phyloP scores from a whole-genome alignment of 176 grass and related monocot species.

The Avena insularis region DNA sequence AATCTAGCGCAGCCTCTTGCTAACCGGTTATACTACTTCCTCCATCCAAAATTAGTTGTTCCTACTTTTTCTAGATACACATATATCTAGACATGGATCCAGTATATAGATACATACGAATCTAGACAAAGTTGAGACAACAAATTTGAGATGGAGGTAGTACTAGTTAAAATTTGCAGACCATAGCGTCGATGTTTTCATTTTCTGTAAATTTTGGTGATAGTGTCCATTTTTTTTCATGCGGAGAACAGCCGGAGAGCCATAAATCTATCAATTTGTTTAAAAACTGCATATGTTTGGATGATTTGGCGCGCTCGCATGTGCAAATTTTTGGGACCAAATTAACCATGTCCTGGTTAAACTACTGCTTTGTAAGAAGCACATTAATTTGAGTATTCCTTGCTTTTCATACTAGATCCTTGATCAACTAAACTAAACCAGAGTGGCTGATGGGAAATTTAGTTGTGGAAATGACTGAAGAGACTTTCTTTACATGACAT shows the following conservation, averaged over 20 bases:
- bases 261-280: not conserved
- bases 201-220: not conserved
- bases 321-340: not conserved
- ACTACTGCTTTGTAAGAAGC: not conserved
- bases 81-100: too few relatives aligned
- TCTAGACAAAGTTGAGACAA: too few relatives aligned
- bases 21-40: not conserved
- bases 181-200: not conserved
- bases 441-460: too few relatives aligned
- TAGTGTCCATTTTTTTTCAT: not conserved
- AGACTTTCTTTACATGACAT: too few relatives aligned
- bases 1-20: not conserved
- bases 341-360: not conserved
- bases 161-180: not conserved
- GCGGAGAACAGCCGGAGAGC: not conserved
- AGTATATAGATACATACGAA: too few relatives aligned
- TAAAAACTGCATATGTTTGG: not conserved
- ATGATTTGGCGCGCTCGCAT: not conserved
- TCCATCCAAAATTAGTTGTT: too few relatives aligned
- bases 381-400: not conserved
- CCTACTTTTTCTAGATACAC: too few relatives aligned
- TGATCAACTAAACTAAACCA: too few relatives aligned
- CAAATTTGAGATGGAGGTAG: too few relatives aligned
- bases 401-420: too few relatives aligned
- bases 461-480: too few relatives aligned